phyloP scores from a whole-genome alignment of 805 yeast species.

The Lachancea cidri region DNA sequence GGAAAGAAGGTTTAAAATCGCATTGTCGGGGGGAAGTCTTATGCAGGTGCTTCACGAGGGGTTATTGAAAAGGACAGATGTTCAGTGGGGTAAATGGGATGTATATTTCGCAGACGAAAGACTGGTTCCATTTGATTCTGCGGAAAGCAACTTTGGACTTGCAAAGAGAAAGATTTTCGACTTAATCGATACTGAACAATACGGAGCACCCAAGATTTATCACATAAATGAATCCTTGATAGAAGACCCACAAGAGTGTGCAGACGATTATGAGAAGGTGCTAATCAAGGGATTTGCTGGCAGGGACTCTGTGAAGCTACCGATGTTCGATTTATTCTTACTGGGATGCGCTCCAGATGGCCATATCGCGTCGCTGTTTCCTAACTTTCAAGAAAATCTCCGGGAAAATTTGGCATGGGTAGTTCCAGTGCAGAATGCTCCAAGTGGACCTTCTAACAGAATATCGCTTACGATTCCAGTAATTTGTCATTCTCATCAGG shows the following conservation, averaged over 20 bases:
- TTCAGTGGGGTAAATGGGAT: conserved; percentile 94
- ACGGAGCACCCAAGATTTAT: conserved; percentile 61
- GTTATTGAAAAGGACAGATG: conserved; percentile 63
- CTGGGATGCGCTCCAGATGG: conserved; percentile 99
- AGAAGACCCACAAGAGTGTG: conserved; percentile 83
- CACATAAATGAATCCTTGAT: conserved; percentile 78
- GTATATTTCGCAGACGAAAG: conserved; percentile 95
- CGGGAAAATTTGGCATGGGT: conserved; percentile 94
- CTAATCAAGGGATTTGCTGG: conserved; percentile 89
- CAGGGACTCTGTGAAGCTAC: conserved; percentile 92
- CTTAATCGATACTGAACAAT: conserved; percentile 33
- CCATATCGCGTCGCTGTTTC: conserved; percentile 94
- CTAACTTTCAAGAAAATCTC: conserved; percentile 74
- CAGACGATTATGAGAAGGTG: conserved; percentile 85
- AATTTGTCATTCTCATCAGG: conserved; percentile 86
- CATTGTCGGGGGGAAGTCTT: conserved; percentile 89
- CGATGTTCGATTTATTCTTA: conserved; percentile 85
- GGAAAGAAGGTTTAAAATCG: conserved; percentile 78
- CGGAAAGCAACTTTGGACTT: conserved; percentile 85
- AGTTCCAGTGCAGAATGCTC: conserved; percentile 87
- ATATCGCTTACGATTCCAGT: conserved; percentile 92
- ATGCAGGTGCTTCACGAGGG: conserved; percentile 86
- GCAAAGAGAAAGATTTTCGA: conserved; percentile 81
- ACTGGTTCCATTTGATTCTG: conserved; percentile 78
- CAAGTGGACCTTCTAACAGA: conserved; percentile 79